Evolutionary conservation across 192 early-diverging fungal species (phyloP), one percentile per base, ranked within the genome.

Genomic region (Mortierella claussenii): DNA sequence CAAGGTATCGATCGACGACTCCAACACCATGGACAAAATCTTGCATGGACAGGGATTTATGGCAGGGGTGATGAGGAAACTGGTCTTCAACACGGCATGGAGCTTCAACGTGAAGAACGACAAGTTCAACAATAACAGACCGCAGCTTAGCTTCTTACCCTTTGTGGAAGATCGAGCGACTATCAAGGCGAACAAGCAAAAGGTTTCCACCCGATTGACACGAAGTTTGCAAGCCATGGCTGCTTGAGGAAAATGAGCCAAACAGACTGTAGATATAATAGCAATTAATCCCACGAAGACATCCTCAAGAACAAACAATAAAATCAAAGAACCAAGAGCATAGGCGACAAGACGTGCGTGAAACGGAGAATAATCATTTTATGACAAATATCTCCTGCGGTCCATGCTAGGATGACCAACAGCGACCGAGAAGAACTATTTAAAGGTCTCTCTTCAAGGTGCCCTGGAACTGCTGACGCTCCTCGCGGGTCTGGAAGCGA

Each of bases 401-500:
- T 50, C 36, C 65, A 42, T 55, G 65, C 55, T 50, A 68, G 40
- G 65, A 43, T 68, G 27, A 48, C 8, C 6, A 44, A 36, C 42
- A 40, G 50, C 55, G 51, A 46, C 26, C 23, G 56, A 37, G 47
- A 57, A 51, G 46, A 28, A 68, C 13, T 40, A 10, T 64, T 83
- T 85, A 83, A 76, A 83, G 67, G 79, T 95, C 90, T 89, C 91
- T 91, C 90, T 95, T 95, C 87, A 93, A 91, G 60, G 91, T 91
- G 69, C 96, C 95, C 87, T 93, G 85, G 88, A 96, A 97, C 32
- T 88, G 85, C 79, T 89, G 86, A 91, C 98, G 98, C 91, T 99
- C 98, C 69, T 86, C 91, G 64, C 89, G 85, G 80, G 97, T 97
- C 88, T 99, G 98, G 97, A 98, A 98, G 79, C 98, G 95, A 89